Conservation (phyloP, 2,329 filamentous ascomycete species). For the Daldinia sp. region DNA sequence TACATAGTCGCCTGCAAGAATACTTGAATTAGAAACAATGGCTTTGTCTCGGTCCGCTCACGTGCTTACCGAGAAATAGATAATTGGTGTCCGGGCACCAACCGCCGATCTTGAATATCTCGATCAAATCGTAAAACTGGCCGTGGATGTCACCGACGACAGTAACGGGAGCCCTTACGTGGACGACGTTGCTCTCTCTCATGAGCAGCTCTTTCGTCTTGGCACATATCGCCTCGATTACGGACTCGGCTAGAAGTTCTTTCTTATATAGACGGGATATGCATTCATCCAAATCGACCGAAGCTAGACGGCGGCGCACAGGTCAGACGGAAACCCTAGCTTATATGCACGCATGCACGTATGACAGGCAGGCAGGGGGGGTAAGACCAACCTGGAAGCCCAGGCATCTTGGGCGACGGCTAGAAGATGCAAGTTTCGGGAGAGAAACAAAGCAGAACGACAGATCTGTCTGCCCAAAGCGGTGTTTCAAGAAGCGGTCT, state of each 20-base stretch:
- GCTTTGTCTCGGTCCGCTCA: background rate
- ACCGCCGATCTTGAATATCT: conserved; percentile 98
- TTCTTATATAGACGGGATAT: conserved; percentile 97
- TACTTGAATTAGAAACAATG: conserved; percentile 5
- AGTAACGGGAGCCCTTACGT: conserved; percentile 93
- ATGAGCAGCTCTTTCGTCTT: conserved; percentile 99
- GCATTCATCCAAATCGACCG: conserved; percentile 98
- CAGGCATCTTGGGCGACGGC: conserved; percentile 58
- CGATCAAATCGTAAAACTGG: conserved; percentile 98
- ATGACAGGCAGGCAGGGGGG: background rate
- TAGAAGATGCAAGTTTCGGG: conserved; percentile 2
- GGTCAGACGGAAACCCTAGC: background rate
- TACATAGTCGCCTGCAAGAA: conserved; percentile 85
- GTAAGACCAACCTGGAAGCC: conserved; percentile 63
- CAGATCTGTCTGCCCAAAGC: conserved; percentile 14
- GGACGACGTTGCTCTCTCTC: conserved; percentile 99
- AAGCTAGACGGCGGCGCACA: conserved; percentile 63
- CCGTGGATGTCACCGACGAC: conserved; percentile 99
- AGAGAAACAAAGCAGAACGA: background rate
- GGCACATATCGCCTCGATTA: conserved; percentile 98
- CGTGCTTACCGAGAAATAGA: conserved; percentile 81
- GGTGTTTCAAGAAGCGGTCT: conserved; percentile 27
- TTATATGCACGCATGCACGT: background rate
- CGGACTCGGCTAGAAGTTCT: conserved; percentile 94
- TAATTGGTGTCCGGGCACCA: conserved; percentile 99